Evolutionary conservation across 1,284 basidiomycete species (phyloP).

Genomic region (Inonotus obliquus): DNA sequence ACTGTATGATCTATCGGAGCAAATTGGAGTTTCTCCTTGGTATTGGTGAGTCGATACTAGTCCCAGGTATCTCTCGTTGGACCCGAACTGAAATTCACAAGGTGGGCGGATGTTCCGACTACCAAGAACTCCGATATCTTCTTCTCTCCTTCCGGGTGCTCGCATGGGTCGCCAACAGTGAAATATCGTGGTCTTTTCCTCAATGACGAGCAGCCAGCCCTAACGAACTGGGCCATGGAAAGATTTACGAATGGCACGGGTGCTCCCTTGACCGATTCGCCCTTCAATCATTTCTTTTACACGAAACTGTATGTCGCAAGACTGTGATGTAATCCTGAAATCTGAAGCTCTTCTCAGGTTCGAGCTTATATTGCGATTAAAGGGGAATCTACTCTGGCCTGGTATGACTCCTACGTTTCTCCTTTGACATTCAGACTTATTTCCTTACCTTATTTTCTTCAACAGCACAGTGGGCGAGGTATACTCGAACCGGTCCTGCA

Average conservation of each 20-base stretch:
- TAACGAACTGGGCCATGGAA: slow-evolving; percentile 49
- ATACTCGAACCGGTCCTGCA: background rate
- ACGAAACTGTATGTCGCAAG: slow-evolving; percentile 32
- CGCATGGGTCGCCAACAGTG: slow-evolving; percentile 63
- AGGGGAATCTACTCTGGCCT: slow-evolving; percentile 70
- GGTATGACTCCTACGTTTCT: slow-evolving; percentile 29
- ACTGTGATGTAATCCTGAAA: background rate
- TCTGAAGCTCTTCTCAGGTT: slow-evolving; percentile 35
- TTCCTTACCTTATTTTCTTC: background rate
- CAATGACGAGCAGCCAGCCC: slow-evolving; percentile 63
- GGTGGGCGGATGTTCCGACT: slow-evolving; percentile 60
- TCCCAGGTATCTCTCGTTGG: background rate
- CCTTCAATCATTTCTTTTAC: slow-evolving; percentile 66
- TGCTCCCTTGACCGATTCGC: slow-evolving; percentile 41
- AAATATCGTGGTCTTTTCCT: slow-evolving; percentile 67
- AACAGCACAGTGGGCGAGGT: background rate
- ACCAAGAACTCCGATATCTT: slow-evolving; percentile 46
- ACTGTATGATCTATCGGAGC: slow-evolving; percentile 67
- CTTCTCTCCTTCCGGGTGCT: slow-evolving; percentile 45
- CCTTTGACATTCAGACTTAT: background rate
- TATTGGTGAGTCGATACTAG: slow-evolving; percentile 44
- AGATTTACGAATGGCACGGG: slow-evolving; percentile 66
- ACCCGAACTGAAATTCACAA: slow-evolving; percentile 22
- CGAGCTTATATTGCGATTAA: slow-evolving; percentile 63
- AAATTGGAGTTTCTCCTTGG: slow-evolving; percentile 72